A percentile compares a stretch with the other conserved stretches of the same genome.
These are phyloP conservation scores for Eutypa lata DNA, from an alignment of 2,329 filamentous ascomycete genomes.

Conservation along the genomic window DNA sequence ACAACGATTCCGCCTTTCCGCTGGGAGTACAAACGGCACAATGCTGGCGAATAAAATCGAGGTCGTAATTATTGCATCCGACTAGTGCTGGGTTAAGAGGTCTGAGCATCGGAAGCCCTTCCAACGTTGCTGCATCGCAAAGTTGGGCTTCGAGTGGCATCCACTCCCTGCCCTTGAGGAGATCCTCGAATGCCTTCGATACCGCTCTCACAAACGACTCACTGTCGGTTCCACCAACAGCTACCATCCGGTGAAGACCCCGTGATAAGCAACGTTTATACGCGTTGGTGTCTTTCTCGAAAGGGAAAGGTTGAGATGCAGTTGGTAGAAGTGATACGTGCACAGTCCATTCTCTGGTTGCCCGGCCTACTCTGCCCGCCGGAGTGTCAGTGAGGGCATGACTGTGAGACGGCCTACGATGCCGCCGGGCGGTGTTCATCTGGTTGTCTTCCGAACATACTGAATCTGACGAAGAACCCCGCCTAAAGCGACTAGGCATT, in stretches of 20 bases:
- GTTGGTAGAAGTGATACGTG: constrained; percentile 58
- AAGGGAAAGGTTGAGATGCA: constrained; percentile 53
- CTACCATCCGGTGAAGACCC: constrained; percentile 56
- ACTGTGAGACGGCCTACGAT: constrained; percentile 3
- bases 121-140: constrained; percentile 52
- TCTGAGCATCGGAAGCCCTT: constrained; percentile 58
- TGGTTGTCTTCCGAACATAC: constrained; percentile 17
- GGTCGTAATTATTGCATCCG: constrained; percentile 39
- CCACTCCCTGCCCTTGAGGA: constrained; percentile 51
- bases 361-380: constrained; percentile 28
- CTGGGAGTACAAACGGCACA: constrained; percentile 54
- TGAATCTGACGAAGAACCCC: constrained; percentile 23
- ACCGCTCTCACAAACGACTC: constrained; percentile 49
- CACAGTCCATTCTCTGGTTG: constrained; percentile 47
- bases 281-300: constrained; percentile 59
- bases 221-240: constrained; percentile 46
- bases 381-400: constrained; percentile 19
- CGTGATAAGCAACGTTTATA: constrained; percentile 61
- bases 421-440: not conserved
- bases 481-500: constrained; percentile 24
- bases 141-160: constrained; percentile 57
- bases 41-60: constrained; percentile 49
- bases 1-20: constrained; percentile 57
- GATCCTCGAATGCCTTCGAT: constrained; percentile 43
- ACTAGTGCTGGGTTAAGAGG: constrained; percentile 44